These are phyloP conservation scores for Aquilaria malaccensis DNA, from an alignment of 345 rosid species.

Conservation along the genomic window DNA sequence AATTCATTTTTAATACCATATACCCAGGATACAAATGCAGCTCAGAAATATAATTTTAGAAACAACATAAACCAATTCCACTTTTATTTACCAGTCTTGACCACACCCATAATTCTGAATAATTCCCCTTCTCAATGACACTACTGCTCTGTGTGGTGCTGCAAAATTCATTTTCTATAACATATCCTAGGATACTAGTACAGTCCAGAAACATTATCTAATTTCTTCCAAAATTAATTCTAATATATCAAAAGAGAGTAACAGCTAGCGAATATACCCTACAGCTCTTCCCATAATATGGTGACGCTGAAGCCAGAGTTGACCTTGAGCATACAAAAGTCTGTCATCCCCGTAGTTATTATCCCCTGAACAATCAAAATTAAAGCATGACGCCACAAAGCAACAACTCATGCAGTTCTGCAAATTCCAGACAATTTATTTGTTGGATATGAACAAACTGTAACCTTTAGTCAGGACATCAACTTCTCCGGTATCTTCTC, in stretches of 20 bases:
- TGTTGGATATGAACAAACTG: conserved; percentile 8
- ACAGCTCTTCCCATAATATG: conserved; percentile 93
- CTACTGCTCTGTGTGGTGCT: not conserved
- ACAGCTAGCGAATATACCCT: conserved; percentile 40
- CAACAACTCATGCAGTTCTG: not conserved
- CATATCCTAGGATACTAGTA: not conserved
- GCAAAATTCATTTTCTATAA: not conserved
- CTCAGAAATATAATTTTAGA: no score
- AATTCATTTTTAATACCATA: no score
- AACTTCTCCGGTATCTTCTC: conserved; percentile 70
- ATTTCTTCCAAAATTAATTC: not conserved
- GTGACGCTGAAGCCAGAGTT: conserved; percentile 75
- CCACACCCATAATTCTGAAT: no score
- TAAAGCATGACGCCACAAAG: conserved; percentile 8
- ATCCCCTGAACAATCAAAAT: conserved; percentile 40
- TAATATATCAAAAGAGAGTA: not conserved
- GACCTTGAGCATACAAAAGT: conserved; percentile 79
- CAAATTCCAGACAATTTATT: conserved; percentile 3
- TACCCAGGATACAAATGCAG: no score
- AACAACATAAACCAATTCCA: no score
- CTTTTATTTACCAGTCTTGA: no score
- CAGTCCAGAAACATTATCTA: no score
- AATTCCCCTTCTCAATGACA: not conserved
- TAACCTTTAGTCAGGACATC: conserved; percentile 97
- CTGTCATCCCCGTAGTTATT: conserved; percentile 81